Evolutionary conservation across 495 filamentous ascomycete species (phyloP).

Genomic region (Tuber indicum): DNA sequence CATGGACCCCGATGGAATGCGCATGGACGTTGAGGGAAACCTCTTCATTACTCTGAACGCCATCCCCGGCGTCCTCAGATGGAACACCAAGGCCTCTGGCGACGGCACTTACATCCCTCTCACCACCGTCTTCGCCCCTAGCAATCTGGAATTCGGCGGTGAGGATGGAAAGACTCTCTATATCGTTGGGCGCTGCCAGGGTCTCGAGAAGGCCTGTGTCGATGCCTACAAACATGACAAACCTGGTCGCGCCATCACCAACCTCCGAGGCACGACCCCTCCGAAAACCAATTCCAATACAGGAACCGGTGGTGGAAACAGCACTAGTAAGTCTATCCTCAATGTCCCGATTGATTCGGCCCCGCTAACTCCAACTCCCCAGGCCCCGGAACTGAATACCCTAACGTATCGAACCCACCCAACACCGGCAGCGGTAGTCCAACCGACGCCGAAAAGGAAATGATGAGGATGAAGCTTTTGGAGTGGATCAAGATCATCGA

Average conservation of each 20-base stretch:
- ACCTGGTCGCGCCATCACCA: conserved; percentile 17
- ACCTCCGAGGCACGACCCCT: conserved; percentile 4
- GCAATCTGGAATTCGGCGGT: conserved; percentile 32
- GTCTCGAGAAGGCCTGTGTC: conserved; percentile 12
- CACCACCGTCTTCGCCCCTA: conserved; percentile 17
- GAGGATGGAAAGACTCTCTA: conserved; percentile 27
- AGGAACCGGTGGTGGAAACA: background rate
- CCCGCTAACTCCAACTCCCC: background rate
- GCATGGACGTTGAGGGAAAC: conserved; percentile 21
- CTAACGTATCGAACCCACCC: background rate
- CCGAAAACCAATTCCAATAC: background rate
- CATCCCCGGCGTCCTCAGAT: conserved; percentile 18
- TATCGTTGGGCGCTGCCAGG: conserved; percentile 24
- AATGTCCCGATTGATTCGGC: background rate
- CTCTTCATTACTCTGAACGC: conserved; percentile 29
- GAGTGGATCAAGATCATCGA: background rate
- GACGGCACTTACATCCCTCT: conserved; percentile 7
- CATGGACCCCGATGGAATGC: conserved; percentile 31
- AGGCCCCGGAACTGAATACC: background rate
- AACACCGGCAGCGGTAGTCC: background rate
- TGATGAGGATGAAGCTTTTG: background rate
- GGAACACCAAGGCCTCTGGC: conserved; percentile 10
- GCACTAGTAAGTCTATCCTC: background rate
- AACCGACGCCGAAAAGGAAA: background rate
- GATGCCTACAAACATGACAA: conserved; percentile 17